These are phyloP conservation scores for Lactuca saligna DNA, from an alignment of 129 eudicot species.

Conservation along the genomic window DNA sequence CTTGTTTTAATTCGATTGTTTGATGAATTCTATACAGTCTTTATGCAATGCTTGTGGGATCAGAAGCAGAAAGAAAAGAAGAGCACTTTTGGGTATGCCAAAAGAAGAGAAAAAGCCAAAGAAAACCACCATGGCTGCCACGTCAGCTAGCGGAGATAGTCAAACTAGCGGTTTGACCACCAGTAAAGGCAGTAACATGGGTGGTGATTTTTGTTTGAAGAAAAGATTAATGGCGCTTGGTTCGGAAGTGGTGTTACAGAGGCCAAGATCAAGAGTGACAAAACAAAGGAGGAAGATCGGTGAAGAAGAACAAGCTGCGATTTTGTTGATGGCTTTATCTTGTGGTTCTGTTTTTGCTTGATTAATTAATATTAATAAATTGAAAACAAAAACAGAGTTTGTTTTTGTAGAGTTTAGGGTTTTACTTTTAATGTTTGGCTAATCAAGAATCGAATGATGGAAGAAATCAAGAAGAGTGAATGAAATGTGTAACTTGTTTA, in stretches of 20 bases:
- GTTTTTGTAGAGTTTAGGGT: constrained; percentile 20
- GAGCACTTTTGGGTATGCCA: constrained; percentile 64
- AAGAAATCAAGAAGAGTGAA: constrained; percentile 3
- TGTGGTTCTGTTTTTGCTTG: constrained; percentile 83
- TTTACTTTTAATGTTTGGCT: not conserved
- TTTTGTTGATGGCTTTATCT: constrained; percentile 83
- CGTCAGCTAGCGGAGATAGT: constrained; percentile 22
- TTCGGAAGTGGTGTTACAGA: constrained; percentile 68
- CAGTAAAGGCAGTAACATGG: constrained; percentile 37
- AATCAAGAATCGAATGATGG: constrained; percentile 2
- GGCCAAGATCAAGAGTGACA: constrained; percentile 73
- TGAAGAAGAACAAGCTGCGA: constrained; percentile 91
- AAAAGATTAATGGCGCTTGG: constrained; percentile 53
- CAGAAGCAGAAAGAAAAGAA: constrained; percentile 84
- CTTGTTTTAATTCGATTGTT: constrained; percentile 17
- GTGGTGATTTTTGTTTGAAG: constrained; percentile 49
- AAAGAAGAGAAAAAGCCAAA: constrained; percentile 67
- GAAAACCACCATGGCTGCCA: constrained; percentile 28
- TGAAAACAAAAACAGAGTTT: not conserved
- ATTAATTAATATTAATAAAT: not conserved
- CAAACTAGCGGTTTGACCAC: constrained; percentile 40
- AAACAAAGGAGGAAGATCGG: constrained; percentile 62
- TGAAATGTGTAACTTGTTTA: constrained; percentile 14
- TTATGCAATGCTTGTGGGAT: constrained; percentile 98
- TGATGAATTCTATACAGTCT: constrained; percentile 46